phyloP scores from a whole-genome alignment of 2,329 filamentous ascomycete genomes.

The Xylariaceae sp. region DNA sequence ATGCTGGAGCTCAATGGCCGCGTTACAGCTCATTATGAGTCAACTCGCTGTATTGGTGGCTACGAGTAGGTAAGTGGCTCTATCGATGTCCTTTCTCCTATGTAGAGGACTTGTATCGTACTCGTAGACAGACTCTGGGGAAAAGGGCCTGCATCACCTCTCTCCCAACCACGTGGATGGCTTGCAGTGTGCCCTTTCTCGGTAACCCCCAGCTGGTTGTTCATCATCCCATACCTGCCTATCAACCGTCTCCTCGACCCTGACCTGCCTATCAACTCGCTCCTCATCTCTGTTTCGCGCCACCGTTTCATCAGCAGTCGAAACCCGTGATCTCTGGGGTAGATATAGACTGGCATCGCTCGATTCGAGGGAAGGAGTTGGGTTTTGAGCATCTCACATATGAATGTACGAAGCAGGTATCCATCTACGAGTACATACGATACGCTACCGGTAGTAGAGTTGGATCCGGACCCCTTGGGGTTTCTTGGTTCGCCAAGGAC shows the following conservation, averaged over 20 bases:
- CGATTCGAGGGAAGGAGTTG: not conserved
- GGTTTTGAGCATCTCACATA: not conserved
- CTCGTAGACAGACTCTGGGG: constrained; percentile 6
- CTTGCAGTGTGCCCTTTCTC: constrained; percentile 9
- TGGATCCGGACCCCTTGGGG: not conserved
- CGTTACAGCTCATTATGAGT: constrained; percentile 15
- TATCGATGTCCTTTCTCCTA: not conserved
- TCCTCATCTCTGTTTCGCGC: not conserved
- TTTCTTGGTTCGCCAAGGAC: not conserved
- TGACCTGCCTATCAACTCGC: not conserved
- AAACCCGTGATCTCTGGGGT: constrained; percentile 1
- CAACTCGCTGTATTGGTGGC: constrained; percentile 7
- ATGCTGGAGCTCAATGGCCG: not conserved
- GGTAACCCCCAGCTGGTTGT: not conserved
- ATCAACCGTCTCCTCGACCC: not conserved
- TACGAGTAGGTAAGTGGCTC: not conserved
- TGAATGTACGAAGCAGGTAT: not conserved
- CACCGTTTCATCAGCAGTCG: not conserved
- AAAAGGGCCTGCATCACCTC: constrained; percentile 9
- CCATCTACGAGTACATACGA: too few species aligned
- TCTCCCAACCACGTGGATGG: constrained; percentile 15
- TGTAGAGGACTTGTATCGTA: constrained; percentile 4
- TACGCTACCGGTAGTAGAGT: not conserved
- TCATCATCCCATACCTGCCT: not conserved
- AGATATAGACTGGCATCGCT: not conserved